Percentiles rank a stretch among this genome's conserved stretches.
These are phyloP conservation scores for Huiozyma naganishii DNA, from an alignment of 805 yeast genomes.

Conservation along the genomic window DNA sequence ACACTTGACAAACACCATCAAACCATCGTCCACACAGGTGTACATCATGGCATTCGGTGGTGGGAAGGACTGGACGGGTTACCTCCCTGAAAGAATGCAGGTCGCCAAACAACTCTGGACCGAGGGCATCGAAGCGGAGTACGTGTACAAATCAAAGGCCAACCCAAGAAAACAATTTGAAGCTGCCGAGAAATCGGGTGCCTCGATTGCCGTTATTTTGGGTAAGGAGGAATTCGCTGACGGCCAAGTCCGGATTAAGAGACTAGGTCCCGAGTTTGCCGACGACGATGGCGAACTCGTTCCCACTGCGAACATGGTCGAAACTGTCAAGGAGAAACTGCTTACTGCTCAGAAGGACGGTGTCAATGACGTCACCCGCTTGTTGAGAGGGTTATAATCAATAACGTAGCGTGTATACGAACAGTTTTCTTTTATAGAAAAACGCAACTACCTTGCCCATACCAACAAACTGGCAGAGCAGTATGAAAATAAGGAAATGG, in stretches of 20 bases:
- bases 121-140: conserved; percentile 84
- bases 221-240: conserved; percentile 85
- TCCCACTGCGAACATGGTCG: conserved; percentile 47
- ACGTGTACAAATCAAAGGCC: conserved; percentile 83
- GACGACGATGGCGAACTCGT: conserved; percentile 82
- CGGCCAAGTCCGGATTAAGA: conserved; percentile 78
- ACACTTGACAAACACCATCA: conserved; percentile 42
- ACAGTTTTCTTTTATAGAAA: neutral
- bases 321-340: conserved; percentile 39
- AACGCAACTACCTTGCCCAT: neutral
- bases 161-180: conserved; percentile 95
- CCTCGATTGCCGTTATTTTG: conserved; percentile 79
- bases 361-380: conserved; percentile 51
- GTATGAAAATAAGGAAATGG: neutral
- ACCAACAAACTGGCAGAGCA: neutral
- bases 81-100: conserved; percentile 82
- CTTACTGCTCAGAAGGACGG: conserved; percentile 44
- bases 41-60: conserved; percentile 98
- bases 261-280: conserved; percentile 77
- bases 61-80: conserved; percentile 92
- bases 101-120: conserved; percentile 78
- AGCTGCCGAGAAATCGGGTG: conserved; percentile 92
- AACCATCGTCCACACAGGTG: conserved; percentile 85
- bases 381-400: conserved; percentile 43
- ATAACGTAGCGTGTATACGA: neutral